Evolutionary conservation across 805 yeast genomes (phyloP), one percentile per base, ranked within the genome.

Genomic region (Zygosaccharomyces pseudorouxii): DNA sequence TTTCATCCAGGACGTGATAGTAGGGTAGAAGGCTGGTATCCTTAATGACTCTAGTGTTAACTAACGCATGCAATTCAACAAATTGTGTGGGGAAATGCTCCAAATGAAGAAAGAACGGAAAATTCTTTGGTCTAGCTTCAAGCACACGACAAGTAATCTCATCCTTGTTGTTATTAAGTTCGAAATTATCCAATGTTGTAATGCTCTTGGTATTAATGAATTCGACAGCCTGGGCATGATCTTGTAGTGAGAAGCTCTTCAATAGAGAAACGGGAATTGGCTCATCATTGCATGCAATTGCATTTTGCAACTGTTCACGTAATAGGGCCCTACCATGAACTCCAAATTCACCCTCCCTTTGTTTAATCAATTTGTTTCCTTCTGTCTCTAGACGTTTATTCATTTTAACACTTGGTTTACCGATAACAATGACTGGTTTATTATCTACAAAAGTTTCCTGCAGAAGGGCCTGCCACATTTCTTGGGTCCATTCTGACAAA

Each of bases 51-150:
- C 73, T 38, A 70, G 74, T 1, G 87, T 78, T 8, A 83, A 86
- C 64, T 31, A 83, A 64, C 33, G 88, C 62, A 49, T 81, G 79
- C 18, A 89, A 73, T 11, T 85, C 80, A 30, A 87, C 79, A 62
- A 92, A 93, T 58, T 86, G 82, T 1, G 97, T 86, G 47, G 82
- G 77, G 60, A 79, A 84, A 54, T 84, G 79, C 65, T 93, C 97
- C 56, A 86, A 76, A 61, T 89, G 93, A 45, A 90, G 63, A 52
- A 80, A 82, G 33, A 90, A 65, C 4, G 90, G 89, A 52, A 84
- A 74, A 44, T 75, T 71, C 1, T 56, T 45, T 25, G 84, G 81
- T 53, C 65, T 64, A 9, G 61, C 54, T 1, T 51, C 35, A 6
- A 68, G 10, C 12, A 71, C 42, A 36, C 55, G 52, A 20, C 57